phyloP scores from a whole-genome alignment of 306 rosid genomes.

The Begonia masoniana region DNA sequence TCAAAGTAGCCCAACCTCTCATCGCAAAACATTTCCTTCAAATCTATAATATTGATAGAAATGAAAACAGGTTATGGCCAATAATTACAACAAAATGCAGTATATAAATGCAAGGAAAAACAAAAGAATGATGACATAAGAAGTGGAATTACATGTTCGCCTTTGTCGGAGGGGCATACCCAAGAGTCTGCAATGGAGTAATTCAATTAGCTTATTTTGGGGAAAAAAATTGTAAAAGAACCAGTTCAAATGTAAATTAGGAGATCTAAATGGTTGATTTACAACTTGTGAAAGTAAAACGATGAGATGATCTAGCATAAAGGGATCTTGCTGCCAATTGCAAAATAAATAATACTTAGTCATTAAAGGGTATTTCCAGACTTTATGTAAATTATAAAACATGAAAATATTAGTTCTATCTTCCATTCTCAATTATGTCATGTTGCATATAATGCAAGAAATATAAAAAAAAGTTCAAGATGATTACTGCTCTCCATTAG shows the following conservation, averaged over 20 bases:
- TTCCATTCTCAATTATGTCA: too few relatives aligned
- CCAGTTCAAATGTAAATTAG: conserved; percentile 3
- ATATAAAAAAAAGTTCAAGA: conserved; percentile 12
- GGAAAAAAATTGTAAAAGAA: conserved; percentile 11
- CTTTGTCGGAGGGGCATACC: conserved; percentile 59
- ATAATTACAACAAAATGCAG: background rate
- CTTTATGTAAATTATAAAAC: too few relatives aligned
- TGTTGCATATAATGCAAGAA: too few relatives aligned
- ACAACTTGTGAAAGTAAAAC: too few relatives aligned
- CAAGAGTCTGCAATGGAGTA: conserved; percentile 56
- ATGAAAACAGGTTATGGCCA: conserved; percentile 1
- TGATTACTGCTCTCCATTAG: conserved; percentile 70
- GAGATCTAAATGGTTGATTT: too few relatives aligned
- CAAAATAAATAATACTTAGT: too few relatives aligned
- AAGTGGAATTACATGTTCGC: conserved; percentile 48
- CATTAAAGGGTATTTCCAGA: too few relatives aligned
- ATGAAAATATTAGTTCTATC: too few relatives aligned
- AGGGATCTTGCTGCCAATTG: too few relatives aligned
- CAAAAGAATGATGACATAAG: background rate
- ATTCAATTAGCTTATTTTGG: conserved; percentile 18
- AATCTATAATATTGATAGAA: conserved; percentile 26
- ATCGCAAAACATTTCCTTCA: conserved; percentile 52
- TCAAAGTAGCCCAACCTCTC: conserved; percentile 67
- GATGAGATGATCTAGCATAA: too few relatives aligned
- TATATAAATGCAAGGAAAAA: conserved; percentile 6